A percentile compares a stretch with the other conserved stretches of the same genome.
Conservation (phyloP, 805 yeast genomes). For the Helenozyma rhizophorensis region DNA sequence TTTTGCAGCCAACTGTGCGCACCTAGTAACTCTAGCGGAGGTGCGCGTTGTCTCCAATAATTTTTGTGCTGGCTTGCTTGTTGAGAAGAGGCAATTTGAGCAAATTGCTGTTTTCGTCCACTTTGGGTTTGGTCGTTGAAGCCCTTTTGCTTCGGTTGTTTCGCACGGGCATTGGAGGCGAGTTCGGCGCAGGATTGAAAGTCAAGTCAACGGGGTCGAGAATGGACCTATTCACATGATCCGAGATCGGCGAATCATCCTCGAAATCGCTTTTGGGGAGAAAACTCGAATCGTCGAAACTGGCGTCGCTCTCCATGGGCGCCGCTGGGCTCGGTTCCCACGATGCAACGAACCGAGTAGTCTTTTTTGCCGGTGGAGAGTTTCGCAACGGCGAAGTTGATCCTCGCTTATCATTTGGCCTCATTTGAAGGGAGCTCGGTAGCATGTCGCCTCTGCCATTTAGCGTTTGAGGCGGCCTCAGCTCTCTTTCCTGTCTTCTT, state of each 20-base stretch:
- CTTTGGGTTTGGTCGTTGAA: no score
- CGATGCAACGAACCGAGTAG: not conserved
- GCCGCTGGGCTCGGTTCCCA: not conserved
- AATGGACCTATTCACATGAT: conserved; percentile 20
- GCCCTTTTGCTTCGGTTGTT: no score
- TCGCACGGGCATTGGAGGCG: conserved; percentile 21
- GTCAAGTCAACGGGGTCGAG: conserved; percentile 25
- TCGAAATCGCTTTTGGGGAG: conserved; percentile 21
- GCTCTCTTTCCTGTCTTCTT: not conserved
- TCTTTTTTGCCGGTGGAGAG: conserved; percentile 6
- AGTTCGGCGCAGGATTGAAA: conserved; percentile 26
- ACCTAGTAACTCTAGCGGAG: not conserved
- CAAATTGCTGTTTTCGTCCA: no score
- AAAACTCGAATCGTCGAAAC: conserved; percentile 25
- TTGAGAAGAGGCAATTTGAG: conserved; percentile 29
- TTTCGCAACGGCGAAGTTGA: conserved; percentile 23
- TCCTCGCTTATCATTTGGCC: conserved; percentile 14
- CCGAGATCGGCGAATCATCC: conserved; percentile 27
- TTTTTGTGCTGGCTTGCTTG: conserved; percentile 28
- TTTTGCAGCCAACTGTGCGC: no score
- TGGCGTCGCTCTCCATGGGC: conserved; percentile 25
- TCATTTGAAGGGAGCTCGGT: conserved; percentile 4
- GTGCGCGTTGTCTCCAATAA: conserved; percentile 5
- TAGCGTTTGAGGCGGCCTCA: not conserved
- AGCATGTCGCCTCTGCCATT: conserved; percentile 10